These are phyloP conservation scores for Pinus taeda DNA, from an alignment of 75 land plant genomes.

Conservation along the genomic window DNA sequence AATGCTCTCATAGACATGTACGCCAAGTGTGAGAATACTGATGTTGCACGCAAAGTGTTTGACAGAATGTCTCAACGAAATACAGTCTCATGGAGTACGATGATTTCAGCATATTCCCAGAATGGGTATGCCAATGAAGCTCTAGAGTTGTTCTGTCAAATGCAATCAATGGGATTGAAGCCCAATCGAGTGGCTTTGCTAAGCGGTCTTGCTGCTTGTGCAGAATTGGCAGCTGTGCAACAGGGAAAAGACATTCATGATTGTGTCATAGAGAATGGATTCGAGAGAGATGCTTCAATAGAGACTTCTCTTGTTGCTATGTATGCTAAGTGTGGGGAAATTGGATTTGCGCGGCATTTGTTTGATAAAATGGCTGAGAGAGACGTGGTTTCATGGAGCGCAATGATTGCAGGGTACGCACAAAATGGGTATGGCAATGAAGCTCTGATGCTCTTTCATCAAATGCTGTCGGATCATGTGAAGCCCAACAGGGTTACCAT, in stretches of 20 bases:
- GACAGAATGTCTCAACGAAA: conserved; percentile 47
- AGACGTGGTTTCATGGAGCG: conserved; percentile 22
- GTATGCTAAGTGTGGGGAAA: conserved; percentile 14
- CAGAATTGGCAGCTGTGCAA: conserved; percentile 40
- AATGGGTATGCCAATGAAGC: conserved; percentile 18
- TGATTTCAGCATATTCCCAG: conserved; percentile 48
- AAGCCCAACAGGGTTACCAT: conserved; percentile 14
- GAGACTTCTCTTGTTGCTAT: conserved; percentile 14
- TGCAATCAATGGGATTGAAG: conserved; percentile 21
- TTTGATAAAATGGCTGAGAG: conserved; percentile 11
- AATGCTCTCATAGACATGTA: conserved; percentile 60
- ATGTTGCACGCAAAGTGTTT: conserved; percentile 40
- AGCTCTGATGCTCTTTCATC: conserved; percentile 12
- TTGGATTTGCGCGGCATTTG: conserved; percentile 4
- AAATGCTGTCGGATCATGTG: conserved; percentile 9
- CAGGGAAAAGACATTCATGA: conserved; percentile 26
- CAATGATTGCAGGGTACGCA: conserved; percentile 11
- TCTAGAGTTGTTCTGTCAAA: conserved; percentile 26
- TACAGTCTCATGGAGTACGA: conserved; percentile 72
- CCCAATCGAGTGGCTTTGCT: conserved; percentile 63
- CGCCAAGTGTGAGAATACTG: conserved; percentile 28
- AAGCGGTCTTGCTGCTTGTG: conserved; percentile 55
- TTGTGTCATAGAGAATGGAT: conserved; percentile 1
- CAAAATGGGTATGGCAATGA: conserved; percentile 9
- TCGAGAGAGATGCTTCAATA: neutral